Evolutionary conservation across 176 grass and related monocot species (phyloP), one percentile per base, ranked within the genome.

Genomic region (Lolium perenne): DNA sequence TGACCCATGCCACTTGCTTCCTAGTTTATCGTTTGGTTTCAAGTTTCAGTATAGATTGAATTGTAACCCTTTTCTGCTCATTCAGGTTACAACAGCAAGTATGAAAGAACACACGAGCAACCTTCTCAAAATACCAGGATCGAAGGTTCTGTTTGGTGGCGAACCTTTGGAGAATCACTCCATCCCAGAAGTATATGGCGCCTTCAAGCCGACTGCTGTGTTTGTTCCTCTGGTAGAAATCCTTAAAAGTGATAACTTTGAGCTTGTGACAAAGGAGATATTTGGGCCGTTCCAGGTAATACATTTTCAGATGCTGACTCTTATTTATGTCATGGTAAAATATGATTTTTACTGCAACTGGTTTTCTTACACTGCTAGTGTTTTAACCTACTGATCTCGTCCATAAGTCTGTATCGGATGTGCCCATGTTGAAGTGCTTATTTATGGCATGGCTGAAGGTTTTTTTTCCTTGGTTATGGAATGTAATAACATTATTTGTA

Each of bases 261-360:
- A 94, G 79, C 86, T 94, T 80, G 97, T 92, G 55, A 98, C 86
- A 22, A 94, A 80, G 85, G 94, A 98, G 41, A 96, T 98, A 84
- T 98, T 98, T 84, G 94, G 94, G 23, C 97, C 97, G 23, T 98
- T 98, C 84, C 97, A 98, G 92, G 97, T 96, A 89, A 87, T 20
- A 46, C 21, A 77, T 14, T 66, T 29, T 26, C 76, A 65, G 12
- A 38, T 70, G 16, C 8, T 2, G 48, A 74, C 3, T 4, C 8
- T 83, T 68, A 18, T 40, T 45, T 65, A 66, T 71, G 46, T 10
- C 18, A 66, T 47, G 69, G 40, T 18, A 77, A 62, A 78, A 22
- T 56, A 54, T 5, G 14, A 41, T 83, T 20, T 69, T 71, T 4
- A 76, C 17, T 11, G 13, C 49, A 35, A 32, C 18, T 78, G 18